These are phyloP conservation scores for Zostera marina DNA, from an alignment of 116 monocot genomes.

Conservation along the genomic window DNA sequence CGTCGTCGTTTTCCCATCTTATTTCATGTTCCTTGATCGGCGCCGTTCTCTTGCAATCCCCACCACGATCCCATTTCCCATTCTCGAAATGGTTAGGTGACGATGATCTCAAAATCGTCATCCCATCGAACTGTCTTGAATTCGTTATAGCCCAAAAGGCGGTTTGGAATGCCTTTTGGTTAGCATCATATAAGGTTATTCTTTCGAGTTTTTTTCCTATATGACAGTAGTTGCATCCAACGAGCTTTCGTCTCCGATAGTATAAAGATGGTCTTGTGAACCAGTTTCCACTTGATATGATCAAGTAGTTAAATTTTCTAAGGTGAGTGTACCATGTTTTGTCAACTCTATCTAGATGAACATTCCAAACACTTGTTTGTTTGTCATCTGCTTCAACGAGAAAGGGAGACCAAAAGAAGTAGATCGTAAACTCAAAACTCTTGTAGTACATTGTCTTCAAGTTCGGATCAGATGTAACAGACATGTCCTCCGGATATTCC, in stretches of 20 bases:
- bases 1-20: not conserved
- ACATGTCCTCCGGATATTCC: slow-evolving; percentile 12
- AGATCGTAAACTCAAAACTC: slow-evolving; percentile 31
- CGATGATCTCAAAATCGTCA: slow-evolving; percentile 33
- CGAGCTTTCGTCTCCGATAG: slow-evolving; percentile 9
- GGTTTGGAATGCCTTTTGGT: slow-evolving; percentile 34
- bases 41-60: slow-evolving; percentile 35
- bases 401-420: slow-evolving; percentile 50
- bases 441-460: slow-evolving; percentile 25
- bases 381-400: slow-evolving; percentile 25
- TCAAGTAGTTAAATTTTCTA: slow-evolving; percentile 10
- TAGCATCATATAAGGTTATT: slow-evolving; percentile 14
- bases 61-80: slow-evolving; percentile 52
- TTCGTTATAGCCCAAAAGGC: slow-evolving; percentile 20
- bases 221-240: slow-evolving; percentile 34
- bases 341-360: slow-evolving; percentile 43
- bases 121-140: slow-evolving; percentile 17
- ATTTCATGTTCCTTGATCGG: slow-evolving; percentile 17
- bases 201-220: slow-evolving; percentile 5
- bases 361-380: slow-evolving; percentile 7
- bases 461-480: slow-evolving; percentile 6
- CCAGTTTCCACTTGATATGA: slow-evolving; percentile 19
- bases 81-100: slow-evolving; percentile 64
- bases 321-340: slow-evolving; percentile 21
- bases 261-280: slow-evolving; percentile 38